Evolutionary conservation across 805 yeast species (phyloP), one percentile per base, ranked within the genome.

Genomic region (Sugiyamaella floridensis): DNA sequence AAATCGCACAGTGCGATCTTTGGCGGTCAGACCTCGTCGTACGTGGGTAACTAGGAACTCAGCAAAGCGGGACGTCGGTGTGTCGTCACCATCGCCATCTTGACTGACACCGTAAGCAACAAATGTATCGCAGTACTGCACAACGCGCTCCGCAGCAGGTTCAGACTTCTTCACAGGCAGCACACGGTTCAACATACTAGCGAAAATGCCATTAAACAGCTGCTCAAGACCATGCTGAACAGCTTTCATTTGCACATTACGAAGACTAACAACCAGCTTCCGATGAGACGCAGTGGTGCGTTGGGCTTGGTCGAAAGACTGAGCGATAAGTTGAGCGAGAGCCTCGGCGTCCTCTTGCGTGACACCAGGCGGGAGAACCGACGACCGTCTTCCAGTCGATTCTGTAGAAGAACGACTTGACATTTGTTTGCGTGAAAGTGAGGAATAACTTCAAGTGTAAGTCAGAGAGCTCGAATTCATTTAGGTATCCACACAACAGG

Each of bases 271-370:
- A 6, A 83, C 79, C 53, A 86, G 82, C 62, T 86, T 85, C 46
- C 86, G 74, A 66, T 89, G 97, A 1, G 90, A 84, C 0, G 90
- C 83, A 32, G 83, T 74, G 1, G 87, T 76, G 19, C 69, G 57
- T 63, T 89, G 97, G 0, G 93, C 86, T 52, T 84, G 92, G 62
- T 86, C 92, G 63, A 89, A 89, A 2, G 83, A 81, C 52, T 77
- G 81, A 1, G 86, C 81, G 1, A 62, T 50, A 18, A 58, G 48
- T 1, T 52, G 15, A 9, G 51, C 43, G 28, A 63, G 46, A 9
- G 45, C 40, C 4, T 48, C 48, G 15, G 58, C 45, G 48, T 60
- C 61, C 7, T 43, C 48, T 40, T 48, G 54, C 6, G 51, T 45
- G 7, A 58, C 56, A 18, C 58, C 60, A 7, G 50, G 41, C 2